Evolutionary conservation across 139 green algal species (phyloP), one percentile per base, ranked within the genome.

Genomic region (Pleodorina starrii): DNA sequence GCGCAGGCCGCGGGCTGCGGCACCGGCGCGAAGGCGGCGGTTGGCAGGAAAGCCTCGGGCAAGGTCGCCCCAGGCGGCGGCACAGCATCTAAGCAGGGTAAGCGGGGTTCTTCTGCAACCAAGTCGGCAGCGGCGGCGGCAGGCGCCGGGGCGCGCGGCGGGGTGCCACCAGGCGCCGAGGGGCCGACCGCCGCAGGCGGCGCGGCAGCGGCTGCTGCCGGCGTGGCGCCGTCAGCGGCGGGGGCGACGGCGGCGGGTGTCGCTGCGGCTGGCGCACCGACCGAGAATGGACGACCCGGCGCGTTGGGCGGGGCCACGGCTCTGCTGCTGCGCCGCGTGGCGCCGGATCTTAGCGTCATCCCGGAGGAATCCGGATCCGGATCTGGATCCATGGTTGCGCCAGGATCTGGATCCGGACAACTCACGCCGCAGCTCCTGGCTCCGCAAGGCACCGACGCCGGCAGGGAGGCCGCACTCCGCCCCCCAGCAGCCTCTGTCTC

Each of bases 281-380:
- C 68, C 19, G 68, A 76, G 4, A 32, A 46, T 29, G 68, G 35
- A n/a, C 68, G 68, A 1, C 35, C 68, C 38, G 35, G 32, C 68
- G 68, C 35, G 35, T 10, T 46, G 17, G 68, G 35, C 68, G 35
- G 16, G 14, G 68, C 36, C 14, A 32, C 14, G 68, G 29, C 32
- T 25, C 38, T 76, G 68, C 1, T 46, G 35, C 38, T 76, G 68
- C n/a, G 68, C 16, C 68, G 68, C 19, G 35, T 46, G 14, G 68
- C 68, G 35, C 51, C 54, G 36, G 79, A 75, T 1, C 79, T 86
- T 1, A 75, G 57, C 38, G 54, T 86, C 4, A 86, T 86, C 27
- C 79, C 79, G 27, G 79, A 86, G 29, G 79, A 86, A 40, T 43
- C 57, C 29, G 79, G 79, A 4, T 76, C 79, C 29, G 57, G 7